Conservation (phyloP, 2,329 filamentous ascomycete genomes). For the Aureobasidium musti region DNA sequence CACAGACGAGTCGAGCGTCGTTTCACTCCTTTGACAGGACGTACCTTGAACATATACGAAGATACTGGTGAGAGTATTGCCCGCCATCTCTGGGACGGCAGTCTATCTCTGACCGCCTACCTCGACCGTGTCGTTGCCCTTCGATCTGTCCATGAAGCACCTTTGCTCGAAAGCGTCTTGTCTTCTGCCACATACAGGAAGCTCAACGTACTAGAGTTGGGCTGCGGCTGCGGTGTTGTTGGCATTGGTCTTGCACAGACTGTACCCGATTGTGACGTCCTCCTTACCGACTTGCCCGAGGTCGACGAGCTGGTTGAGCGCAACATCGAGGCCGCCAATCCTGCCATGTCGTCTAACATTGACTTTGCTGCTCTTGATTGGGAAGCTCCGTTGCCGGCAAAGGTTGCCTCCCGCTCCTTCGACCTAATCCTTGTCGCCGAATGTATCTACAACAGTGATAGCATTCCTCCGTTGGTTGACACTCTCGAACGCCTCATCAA, state of each 20-base stretch:
- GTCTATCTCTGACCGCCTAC: constrained; percentile 58
- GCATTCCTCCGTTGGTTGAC: constrained; percentile 62
- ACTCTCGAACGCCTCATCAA: constrained; percentile 55
- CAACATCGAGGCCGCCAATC: constrained; percentile 55
- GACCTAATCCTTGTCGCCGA: constrained; percentile 68
- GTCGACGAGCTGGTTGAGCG: constrained; percentile 60
- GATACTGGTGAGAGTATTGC: constrained; percentile 74
- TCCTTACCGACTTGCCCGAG: constrained; percentile 67
- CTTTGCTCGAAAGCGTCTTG: constrained; percentile 44
- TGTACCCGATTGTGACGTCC: constrained; percentile 54
- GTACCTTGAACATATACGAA: constrained; percentile 60
- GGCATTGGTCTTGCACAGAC: constrained; percentile 63
- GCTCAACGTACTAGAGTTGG: constrained; percentile 63
- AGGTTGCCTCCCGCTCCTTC: constrained; percentile 46
- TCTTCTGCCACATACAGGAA: constrained; percentile 45
- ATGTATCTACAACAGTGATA: constrained; percentile 73
- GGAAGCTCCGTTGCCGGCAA: constrained; percentile 54
- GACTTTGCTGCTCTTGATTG: constrained; percentile 62
- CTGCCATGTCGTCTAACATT: constrained; percentile 48
- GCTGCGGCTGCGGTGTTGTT: constrained; percentile 68
- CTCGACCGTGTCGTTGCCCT: constrained; percentile 50
- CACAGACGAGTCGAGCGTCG: constrained; percentile 59
- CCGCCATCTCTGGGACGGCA: constrained; percentile 69
- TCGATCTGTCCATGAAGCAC: constrained; percentile 38
- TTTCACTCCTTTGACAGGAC: constrained; percentile 48